Conservation (phyloP, 805 yeast species). For the Hemisphaericaspora nanyangensis region DNA sequence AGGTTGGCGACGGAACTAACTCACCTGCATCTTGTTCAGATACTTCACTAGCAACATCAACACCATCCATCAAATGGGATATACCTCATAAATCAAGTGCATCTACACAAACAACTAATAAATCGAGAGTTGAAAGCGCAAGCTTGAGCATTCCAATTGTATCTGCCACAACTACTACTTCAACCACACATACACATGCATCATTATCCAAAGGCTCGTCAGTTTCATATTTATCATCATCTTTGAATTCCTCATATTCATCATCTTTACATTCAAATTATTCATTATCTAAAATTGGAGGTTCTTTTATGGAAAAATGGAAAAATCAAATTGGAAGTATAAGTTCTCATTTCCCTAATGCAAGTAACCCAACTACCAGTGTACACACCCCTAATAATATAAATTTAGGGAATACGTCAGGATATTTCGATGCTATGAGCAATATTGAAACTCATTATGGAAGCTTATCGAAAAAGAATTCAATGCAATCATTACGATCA, state of each 20-base stretch:
- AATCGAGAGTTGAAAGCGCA: slow-evolving; percentile 5
- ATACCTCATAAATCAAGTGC: slow-evolving; percentile 37
- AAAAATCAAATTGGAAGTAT: slow-evolving; percentile 26
- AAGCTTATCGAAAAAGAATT: slow-evolving; percentile 18
- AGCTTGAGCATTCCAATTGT: slow-evolving; percentile 11
- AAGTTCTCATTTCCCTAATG: slow-evolving; percentile 6
- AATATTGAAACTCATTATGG: slow-evolving; percentile 9
- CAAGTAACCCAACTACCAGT: slow-evolving; percentile 14
- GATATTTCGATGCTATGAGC: slow-evolving; percentile 6
- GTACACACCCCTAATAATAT: slow-evolving; percentile 2
- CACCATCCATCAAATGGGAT: slow-evolving; percentile 41
- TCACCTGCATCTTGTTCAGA: slow-evolving; percentile 16
- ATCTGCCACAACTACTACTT: slow-evolving; percentile 10
- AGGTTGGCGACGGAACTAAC: slow-evolving; percentile 14
- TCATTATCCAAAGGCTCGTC: slow-evolving; percentile 30
- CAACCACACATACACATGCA: not conserved
- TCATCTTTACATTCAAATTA: slow-evolving; percentile 37
- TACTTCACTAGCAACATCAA: slow-evolving; percentile 19
- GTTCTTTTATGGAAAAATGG: slow-evolving; percentile 46
- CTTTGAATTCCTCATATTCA: slow-evolving; percentile 33
- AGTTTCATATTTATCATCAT: slow-evolving; percentile 38
- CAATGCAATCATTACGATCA: slow-evolving; percentile 29
- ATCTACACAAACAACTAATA: slow-evolving; percentile 14
- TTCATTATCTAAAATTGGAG: slow-evolving; percentile 38
- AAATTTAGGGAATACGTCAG: not conserved